Evolutionary conservation across 2,329 filamentous ascomycete species (phyloP).

Genomic region (Sarocladium strictum): DNA sequence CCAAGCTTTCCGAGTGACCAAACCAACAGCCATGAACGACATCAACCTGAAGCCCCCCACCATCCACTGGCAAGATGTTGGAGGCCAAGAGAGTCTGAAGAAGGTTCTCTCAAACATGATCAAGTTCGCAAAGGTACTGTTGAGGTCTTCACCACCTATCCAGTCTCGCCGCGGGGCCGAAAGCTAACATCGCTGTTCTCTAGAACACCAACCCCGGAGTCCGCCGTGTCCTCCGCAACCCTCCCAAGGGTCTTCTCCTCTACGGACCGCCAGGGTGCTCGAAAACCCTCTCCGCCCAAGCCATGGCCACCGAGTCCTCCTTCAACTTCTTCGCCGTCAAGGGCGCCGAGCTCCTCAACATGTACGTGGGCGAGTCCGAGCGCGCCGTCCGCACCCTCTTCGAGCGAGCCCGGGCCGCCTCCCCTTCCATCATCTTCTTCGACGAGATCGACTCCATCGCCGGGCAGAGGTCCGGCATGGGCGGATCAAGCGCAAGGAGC

Average conservation of each 20-base stretch:
- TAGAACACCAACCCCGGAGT: constrained; percentile 25
- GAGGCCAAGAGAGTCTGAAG: constrained; percentile 75
- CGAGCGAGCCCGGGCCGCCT: constrained; percentile 74
- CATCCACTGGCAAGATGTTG: constrained; percentile 81
- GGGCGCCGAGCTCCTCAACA: constrained; percentile 86
- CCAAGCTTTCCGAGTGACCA: constrained; percentile 60
- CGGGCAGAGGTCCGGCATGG: constrained; percentile 35
- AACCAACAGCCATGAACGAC: constrained; percentile 81
- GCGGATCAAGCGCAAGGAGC: constrained; percentile 13
- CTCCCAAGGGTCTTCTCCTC: constrained; percentile 76
- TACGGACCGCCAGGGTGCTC: constrained; percentile 93
- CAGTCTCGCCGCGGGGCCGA: no score
- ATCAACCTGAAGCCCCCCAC: constrained; percentile 84
- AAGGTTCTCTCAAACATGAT: constrained; percentile 48
- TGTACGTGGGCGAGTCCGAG: constrained; percentile 96
- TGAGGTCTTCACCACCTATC: no score
- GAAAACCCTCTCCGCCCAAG: constrained; percentile 88
- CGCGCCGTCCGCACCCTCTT: constrained; percentile 81
- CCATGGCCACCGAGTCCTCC: constrained; percentile 81
- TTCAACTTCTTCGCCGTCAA: constrained; percentile 95
- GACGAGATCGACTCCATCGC: constrained; percentile 91
- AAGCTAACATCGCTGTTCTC: no score
- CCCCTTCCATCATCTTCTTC: constrained; percentile 92
- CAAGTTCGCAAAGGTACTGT: constrained; percentile 28
- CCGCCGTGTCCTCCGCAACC: constrained; percentile 38